Evolutionary conservation across 2,329 filamentous ascomycete genomes (phyloP).

Genomic region (Trichocomaceae sp.): DNA sequence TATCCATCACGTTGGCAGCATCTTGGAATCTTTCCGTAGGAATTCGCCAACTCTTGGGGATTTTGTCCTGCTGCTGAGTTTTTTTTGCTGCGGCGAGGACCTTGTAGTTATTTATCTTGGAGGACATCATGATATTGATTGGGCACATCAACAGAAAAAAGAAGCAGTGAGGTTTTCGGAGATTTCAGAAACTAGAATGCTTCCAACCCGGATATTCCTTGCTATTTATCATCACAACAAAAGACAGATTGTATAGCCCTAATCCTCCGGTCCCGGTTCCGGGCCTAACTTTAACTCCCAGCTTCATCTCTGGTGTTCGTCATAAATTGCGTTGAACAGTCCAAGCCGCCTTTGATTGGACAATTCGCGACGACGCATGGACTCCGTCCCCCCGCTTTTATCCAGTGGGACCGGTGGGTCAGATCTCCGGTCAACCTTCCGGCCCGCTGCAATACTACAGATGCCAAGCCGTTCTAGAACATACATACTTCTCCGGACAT

Average conservation of each 20-base stretch:
- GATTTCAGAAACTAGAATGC: background rate
- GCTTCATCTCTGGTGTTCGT: too few species aligned
- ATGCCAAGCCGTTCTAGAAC: too few species aligned
- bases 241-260: background rate
- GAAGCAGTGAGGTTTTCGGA: background rate
- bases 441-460: too few species aligned
- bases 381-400: too few species aligned
- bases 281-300: too few species aligned
- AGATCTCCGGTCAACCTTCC: too few species aligned
- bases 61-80: background rate
- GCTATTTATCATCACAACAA: background rate
- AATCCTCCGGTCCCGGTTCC: conserved; percentile 1
- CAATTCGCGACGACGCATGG: too few species aligned
- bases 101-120: background rate
- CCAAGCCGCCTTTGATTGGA: too few species aligned
- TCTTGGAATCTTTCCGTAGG: background rate
- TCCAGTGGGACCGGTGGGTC: too few species aligned
- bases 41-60: background rate
- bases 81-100: conserved; percentile 1
- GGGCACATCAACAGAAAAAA: background rate
- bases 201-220: background rate
- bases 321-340: too few species aligned
- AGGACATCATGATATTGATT: background rate
- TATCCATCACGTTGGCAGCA: conserved; percentile 3
- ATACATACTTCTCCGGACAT: too few species aligned